phyloP scores from a whole-genome alignment of 73 alveolate genomes.

The Tetrahymena elliotti region DNA sequence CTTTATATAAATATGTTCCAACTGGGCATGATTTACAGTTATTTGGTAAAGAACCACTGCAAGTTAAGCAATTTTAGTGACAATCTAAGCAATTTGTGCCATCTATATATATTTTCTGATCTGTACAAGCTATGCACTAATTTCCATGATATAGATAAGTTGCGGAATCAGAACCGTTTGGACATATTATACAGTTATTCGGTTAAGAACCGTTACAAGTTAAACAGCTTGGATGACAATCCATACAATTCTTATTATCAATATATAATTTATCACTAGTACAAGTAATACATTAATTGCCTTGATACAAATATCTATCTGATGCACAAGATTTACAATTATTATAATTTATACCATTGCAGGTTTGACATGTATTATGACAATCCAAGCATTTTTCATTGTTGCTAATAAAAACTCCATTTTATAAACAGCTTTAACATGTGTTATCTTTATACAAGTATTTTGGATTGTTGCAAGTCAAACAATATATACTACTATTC shows the following conservation, averaged over 20 bases:
- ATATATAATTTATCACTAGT: not conserved
- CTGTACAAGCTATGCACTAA: not conserved
- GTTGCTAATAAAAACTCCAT: not conserved
- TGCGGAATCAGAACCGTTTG: too few species aligned
- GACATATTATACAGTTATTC: not conserved
- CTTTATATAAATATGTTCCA: not conserved
- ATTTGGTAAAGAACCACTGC: not conserved
- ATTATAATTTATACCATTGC: not conserved
- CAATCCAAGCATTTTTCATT: not conserved
- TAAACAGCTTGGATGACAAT: not conserved
- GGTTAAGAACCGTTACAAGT: not conserved
- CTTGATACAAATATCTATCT: too few species aligned
- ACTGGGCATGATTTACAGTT: not conserved
- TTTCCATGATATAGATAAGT: not conserved
- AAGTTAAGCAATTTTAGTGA: not conserved
- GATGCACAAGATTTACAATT: not conserved
- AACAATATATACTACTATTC: not conserved
- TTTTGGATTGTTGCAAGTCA: not conserved
- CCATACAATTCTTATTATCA: not conserved
- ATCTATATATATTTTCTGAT: too few species aligned
- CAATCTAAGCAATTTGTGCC: not conserved
- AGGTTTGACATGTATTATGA: not conserved
- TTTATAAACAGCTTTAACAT: not conserved
- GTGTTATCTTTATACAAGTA: not conserved
- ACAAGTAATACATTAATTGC: not conserved